phyloP scores from a whole-genome alignment of 768 basidiomycete genomes.

The Tylopilus rubrobrunneus region DNA sequence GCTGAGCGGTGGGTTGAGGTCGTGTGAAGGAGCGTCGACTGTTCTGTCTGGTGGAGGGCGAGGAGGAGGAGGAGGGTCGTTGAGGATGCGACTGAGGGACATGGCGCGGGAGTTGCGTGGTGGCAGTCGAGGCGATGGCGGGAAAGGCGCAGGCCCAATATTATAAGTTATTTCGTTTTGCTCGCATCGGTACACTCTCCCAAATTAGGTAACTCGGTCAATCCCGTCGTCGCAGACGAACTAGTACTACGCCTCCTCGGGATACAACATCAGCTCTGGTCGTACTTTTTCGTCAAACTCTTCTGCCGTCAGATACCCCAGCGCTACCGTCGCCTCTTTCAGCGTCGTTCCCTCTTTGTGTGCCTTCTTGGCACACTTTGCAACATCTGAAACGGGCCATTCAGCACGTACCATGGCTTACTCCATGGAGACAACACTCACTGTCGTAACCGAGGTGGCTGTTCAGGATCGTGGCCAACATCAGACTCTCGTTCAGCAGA shows the following conservation, averaged over 20 bases:
- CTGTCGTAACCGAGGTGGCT: conserved; percentile 96
- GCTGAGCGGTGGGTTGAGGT: conserved; percentile 14
- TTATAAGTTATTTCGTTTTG: conserved; percentile 28
- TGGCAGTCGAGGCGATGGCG: conserved; percentile 28
- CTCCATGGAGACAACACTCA: conserved; percentile 40
- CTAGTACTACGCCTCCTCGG: conserved; percentile 43
- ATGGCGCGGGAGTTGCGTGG: conserved; percentile 34
- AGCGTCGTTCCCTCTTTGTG: conserved; percentile 96
- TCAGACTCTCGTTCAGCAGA: conserved; percentile 90
- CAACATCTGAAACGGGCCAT: conserved; percentile 64
- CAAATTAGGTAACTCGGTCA: conserved; percentile 28
- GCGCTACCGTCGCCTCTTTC: conserved; percentile 88
- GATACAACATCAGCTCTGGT: conserved; percentile 86
- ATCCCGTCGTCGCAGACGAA: conserved; percentile 13
- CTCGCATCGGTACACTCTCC: conserved; percentile 31
- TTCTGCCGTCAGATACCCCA: conserved; percentile 82
- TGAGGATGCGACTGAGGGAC: conserved; percentile 79
- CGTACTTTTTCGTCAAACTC: conserved; percentile 95
- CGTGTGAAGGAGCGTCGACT: conserved; percentile 18
- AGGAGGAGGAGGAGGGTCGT: conserved; percentile 57
- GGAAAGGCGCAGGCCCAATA: conserved; percentile 24
- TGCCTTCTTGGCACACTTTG: conserved; percentile 99
- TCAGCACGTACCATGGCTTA: conserved; percentile 8
- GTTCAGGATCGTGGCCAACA: conserved; percentile 98
- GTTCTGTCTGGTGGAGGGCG: conserved; percentile 22